Evolutionary conservation across 352 stramenopile genomes (phyloP).

Genomic region (Globisporangium yorkense): DNA sequence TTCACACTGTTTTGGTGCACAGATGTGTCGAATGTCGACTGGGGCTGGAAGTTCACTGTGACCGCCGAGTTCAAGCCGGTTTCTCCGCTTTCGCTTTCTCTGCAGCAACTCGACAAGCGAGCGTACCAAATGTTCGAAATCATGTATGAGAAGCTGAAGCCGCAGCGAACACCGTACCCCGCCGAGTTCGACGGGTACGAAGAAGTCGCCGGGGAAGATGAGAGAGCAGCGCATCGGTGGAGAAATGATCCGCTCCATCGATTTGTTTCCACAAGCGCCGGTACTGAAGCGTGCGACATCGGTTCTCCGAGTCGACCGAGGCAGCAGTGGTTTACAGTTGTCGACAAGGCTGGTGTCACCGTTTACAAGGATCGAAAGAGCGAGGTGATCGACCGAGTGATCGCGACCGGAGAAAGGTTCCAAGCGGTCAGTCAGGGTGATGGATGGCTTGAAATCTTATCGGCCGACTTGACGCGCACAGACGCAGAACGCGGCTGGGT

Average conservation of each 20-base stretch:
- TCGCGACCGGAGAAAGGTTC: slow-evolving; percentile 22
- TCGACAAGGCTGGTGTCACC: slow-evolving; percentile 15
- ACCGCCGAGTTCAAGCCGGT: slow-evolving; percentile 49
- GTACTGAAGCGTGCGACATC: neutral
- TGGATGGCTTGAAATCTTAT: slow-evolving; percentile 31
- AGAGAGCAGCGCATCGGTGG: slow-evolving; percentile 1
- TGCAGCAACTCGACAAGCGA: slow-evolving; percentile 55
- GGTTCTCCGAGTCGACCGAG: neutral
- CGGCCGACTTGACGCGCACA: neutral
- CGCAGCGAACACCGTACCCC: slow-evolving; percentile 28
- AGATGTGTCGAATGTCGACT: slow-evolving; percentile 85
- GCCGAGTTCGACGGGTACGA: slow-evolving; percentile 55
- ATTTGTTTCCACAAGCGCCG: slow-evolving; percentile 16
- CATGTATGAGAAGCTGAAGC: slow-evolving; percentile 53
- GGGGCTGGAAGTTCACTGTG: slow-evolving; percentile 83
- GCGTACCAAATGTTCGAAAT: slow-evolving; percentile 63
- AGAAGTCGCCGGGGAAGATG: slow-evolving; percentile 13
- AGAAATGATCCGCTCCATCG: slow-evolving; percentile 21
- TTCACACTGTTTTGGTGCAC: slow-evolving; percentile 85
- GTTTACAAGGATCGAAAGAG: slow-evolving; percentile 20
- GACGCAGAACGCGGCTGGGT: slow-evolving; percentile 30
- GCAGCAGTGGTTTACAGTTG: slow-evolving; percentile 20
- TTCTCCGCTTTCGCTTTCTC: slow-evolving; percentile 31
- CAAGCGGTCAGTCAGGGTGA: slow-evolving; percentile 8
- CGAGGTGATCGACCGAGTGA: slow-evolving; percentile 9